Evolutionary conservation across 768 basidiomycete species (phyloP).

Genomic region (Pluteus cervinus): DNA sequence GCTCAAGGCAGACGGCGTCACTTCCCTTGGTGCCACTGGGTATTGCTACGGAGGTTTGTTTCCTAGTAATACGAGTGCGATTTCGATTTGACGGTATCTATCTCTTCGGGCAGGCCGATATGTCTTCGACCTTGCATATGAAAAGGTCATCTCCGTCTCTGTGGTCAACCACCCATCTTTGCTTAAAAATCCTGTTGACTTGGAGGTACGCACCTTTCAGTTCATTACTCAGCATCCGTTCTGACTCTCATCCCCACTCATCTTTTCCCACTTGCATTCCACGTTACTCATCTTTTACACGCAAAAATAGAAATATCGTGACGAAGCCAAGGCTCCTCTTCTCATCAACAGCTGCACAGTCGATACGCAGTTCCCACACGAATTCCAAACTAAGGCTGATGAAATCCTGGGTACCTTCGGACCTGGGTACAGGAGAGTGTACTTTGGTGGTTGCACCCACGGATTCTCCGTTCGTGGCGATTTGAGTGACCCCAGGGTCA

Average conservation of each 20-base stretch:
- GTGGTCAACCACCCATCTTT: constrained; percentile 58
- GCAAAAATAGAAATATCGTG: constrained; percentile 38
- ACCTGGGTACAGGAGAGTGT: too few relatives aligned
- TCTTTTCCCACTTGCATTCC: too few relatives aligned
- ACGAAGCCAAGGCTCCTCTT: constrained; percentile 43
- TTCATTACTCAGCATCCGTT: too few relatives aligned
- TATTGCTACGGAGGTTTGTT: constrained; percentile 66
- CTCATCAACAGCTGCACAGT: constrained; percentile 62
- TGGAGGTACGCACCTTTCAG: constrained; percentile 37
- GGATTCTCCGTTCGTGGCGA: constrained; percentile 41
- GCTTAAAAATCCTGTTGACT: constrained; percentile 51
- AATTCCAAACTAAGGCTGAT: constrained; percentile 39
- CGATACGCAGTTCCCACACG: constrained; percentile 45
- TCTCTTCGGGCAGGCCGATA: constrained; percentile 54
- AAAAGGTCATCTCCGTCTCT: constrained; percentile 40
- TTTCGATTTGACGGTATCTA: neutral
- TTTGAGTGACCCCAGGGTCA: constrained; percentile 32
- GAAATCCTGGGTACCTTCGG: constrained; percentile 40
- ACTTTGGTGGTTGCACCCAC: constrained; percentile 26
- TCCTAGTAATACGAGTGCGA: neutral
- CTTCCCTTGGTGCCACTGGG: constrained; percentile 51
- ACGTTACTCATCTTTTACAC: neutral
- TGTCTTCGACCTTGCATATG: constrained; percentile 58
- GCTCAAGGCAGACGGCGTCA: constrained; percentile 56
- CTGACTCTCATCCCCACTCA: too few relatives aligned